Conservation (phyloP, 192 early-diverging fungal species). For the Podochytrium sp. region DNA sequence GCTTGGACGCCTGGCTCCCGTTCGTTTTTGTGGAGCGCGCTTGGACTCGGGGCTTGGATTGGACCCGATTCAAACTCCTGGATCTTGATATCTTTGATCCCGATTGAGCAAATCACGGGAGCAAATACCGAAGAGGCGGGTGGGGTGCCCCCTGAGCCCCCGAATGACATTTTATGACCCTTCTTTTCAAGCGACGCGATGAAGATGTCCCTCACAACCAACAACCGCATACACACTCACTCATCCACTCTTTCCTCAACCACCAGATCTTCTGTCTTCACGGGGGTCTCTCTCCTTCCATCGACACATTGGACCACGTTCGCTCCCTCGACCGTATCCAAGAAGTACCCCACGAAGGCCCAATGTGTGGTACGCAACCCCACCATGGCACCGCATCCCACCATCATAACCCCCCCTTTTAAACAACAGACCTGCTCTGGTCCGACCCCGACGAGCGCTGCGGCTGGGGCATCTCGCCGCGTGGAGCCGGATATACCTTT, state of each 20-base stretch:
- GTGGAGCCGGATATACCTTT: slow-evolving; percentile 98
- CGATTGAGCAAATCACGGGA: no score
- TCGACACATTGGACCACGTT: slow-evolving; percentile 95
- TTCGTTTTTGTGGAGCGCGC: no score
- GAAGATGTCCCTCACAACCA: no score
- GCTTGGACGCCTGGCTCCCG: no score
- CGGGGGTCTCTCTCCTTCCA: slow-evolving; percentile 89
- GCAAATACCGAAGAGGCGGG: no score
- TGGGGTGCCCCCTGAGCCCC: no score
- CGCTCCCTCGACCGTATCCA: slow-evolving; percentile 93
- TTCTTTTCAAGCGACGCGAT: no score
- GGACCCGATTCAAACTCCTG: no score
- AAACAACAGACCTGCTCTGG: slow-evolving; percentile 78
- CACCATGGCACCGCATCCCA: not conserved
- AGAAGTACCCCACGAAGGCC: slow-evolving; percentile 97
- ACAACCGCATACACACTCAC: not conserved
- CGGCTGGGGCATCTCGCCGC: slow-evolving; percentile 94
- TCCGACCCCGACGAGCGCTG: slow-evolving; percentile 89
- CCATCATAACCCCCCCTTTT: not conserved
- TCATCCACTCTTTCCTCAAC: not conserved
- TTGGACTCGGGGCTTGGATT: no score
- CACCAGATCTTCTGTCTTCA: slow-evolving; percentile 89
- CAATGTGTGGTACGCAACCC: slow-evolving; percentile 76
- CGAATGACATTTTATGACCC: no score
- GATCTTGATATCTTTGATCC: no score